A percentile compares a stretch with the other conserved stretches of the same genome.
Conservation (phyloP, 1,284 basidiomycete genomes). For the Jaminaea rosea region DNA sequence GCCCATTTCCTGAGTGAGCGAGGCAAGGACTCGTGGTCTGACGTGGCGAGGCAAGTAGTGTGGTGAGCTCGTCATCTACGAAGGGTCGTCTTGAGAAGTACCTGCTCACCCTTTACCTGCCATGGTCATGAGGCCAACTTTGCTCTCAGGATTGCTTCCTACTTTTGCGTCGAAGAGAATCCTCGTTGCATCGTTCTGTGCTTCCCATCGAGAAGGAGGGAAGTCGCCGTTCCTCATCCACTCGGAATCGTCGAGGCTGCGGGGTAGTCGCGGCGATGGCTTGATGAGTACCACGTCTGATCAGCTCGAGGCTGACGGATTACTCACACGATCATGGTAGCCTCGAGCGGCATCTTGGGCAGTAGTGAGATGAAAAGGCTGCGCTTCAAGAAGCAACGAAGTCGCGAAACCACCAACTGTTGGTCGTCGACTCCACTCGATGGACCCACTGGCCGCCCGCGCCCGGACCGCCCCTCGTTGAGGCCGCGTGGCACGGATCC, state of each 20-base stretch:
- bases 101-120: conserved; percentile 52
- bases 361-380: no score
- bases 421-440: no score
- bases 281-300: no score
- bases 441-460: no score
- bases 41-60: conserved; percentile 1
- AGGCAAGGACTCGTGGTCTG: conserved; percentile 80
- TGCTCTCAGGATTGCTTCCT: conserved; percentile 85
- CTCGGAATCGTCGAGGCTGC: conserved; percentile 46
- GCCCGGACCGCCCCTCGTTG: no score
- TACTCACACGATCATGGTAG: conserved; percentile 45
- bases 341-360: conserved; percentile 42
- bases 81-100: conserved; percentile 1
- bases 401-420: no score
- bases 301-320: no score
- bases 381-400: no score
- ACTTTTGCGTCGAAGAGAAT: conserved; percentile 87
- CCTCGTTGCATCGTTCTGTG: conserved; percentile 84
- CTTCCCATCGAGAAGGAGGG: conserved; percentile 67
- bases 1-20: conserved; percentile 87
- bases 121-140: conserved; percentile 96
- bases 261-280: neutral
- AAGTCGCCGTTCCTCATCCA: conserved; percentile 75
- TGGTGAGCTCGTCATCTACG: neutral
- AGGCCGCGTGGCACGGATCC: no score